These are phyloP conservation scores for Marasmius sp. DNA, from an alignment of 1,284 basidiomycete species.

Conservation along the genomic window DNA sequence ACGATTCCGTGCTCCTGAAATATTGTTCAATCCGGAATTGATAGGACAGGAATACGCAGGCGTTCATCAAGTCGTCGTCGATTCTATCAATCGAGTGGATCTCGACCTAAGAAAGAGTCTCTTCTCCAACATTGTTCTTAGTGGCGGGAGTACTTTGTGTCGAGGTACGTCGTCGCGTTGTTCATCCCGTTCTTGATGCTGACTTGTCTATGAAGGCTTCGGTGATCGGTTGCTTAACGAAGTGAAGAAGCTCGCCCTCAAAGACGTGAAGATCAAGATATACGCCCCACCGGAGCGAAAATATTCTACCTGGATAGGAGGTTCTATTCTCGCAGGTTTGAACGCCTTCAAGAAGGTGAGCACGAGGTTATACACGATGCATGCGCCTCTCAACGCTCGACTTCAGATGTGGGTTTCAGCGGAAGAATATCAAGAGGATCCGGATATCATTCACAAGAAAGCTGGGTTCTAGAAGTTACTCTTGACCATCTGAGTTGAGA, in stretches of 20 bases:
- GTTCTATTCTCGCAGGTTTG: constrained; percentile 92
- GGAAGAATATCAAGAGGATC: constrained; percentile 99
- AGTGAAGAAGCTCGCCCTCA: constrained; percentile 94
- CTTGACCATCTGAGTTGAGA: not conserved
- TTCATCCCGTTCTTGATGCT: constrained; percentile 6
- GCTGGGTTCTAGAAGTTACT: constrained; percentile 58
- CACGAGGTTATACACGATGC: not conserved
- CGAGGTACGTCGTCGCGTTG: constrained; percentile 58
- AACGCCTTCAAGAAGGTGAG: constrained; percentile 96
- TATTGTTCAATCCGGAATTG: constrained; percentile 96
- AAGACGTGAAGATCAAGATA: constrained; percentile 99
- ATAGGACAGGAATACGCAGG: constrained; percentile 97
- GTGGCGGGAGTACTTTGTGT: constrained; percentile 94
- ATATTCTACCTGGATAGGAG: constrained; percentile 99
- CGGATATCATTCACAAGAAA: constrained; percentile 95
- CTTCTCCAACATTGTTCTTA: constrained; percentile 96
- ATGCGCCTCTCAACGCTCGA: not conserved
- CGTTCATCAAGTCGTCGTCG: constrained; percentile 93
- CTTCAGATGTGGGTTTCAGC: constrained; percentile 96
- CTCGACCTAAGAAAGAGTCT: constrained; percentile 92
- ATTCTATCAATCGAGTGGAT: constrained; percentile 85
- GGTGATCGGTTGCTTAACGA: constrained; percentile 95
- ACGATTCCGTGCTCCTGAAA: constrained; percentile 96
- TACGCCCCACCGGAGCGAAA: constrained; percentile 99
- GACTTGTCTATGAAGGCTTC: constrained; percentile 62